These are phyloP conservation scores for Plasmodium sp. DNA, from an alignment of 169 alveolate species.

Conservation along the genomic window DNA sequence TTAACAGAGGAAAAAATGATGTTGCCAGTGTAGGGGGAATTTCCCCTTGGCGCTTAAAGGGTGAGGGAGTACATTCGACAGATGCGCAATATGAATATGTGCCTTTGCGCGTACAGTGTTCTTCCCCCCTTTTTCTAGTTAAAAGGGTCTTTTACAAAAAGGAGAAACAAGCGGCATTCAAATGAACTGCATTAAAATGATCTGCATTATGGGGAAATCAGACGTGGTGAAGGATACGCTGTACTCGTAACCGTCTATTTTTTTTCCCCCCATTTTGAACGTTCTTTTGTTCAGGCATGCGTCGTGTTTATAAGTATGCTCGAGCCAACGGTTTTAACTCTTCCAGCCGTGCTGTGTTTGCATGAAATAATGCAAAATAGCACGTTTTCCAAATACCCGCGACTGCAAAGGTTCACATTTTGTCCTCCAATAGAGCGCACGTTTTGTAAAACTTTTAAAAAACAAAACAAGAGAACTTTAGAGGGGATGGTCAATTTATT, in stretches of 20 bases:
- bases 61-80: background rate
- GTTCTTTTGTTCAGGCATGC: background rate
- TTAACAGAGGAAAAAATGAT: background rate
- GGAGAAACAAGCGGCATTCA: background rate
- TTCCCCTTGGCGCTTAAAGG: background rate
- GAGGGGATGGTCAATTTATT: background rate
- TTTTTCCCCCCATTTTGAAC: background rate
- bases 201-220: background rate
- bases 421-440: background rate
- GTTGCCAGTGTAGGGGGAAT: background rate
- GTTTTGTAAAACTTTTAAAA: background rate
- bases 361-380: background rate
- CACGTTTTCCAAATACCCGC: background rate
- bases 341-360: background rate
- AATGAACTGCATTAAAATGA: background rate
- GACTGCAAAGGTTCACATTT: background rate
- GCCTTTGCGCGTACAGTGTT: background rate
- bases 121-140: background rate
- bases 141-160: background rate
- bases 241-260: background rate
- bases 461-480: background rate
- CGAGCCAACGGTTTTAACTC: background rate
- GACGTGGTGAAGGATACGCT: background rate
- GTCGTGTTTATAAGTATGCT: background rate
- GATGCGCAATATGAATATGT: background rate